Evolutionary conservation across 306 rosid species (phyloP), one percentile per base, ranked within the genome.

Genomic region (Myrica gale): DNA sequence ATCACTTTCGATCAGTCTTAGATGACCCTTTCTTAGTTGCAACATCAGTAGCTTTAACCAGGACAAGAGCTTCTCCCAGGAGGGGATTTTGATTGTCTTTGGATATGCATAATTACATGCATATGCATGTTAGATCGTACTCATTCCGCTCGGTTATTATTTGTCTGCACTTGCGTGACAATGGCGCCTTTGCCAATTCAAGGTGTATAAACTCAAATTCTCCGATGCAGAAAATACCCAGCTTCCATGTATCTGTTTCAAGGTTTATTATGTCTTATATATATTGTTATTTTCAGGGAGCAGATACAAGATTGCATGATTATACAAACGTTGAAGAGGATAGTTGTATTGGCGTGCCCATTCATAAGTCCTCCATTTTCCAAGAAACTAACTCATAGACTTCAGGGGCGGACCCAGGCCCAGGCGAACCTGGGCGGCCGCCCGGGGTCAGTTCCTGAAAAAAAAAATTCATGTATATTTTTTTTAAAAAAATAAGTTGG

Each of bases 291-390:
- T 82, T 88, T 74, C 96, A 95, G 97, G 87, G 93, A 89, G 61
- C 92, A 95, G 84, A 85, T 95, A 76, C 89, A 89, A 86, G 97
- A 91, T 80, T 94, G 86, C 81, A 79, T 94, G 80, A 90, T 94
- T 69, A 89, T 23, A 23, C 93, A 32, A 92, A 95, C 74, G 69
- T 79, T 68, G 93, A 92, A 84, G 92, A 80, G 65, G 93, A 92
- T 80, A 81, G 84, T 6, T 88, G 84, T 78, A 57, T 61, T 50
- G 37, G 57, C 39, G 61, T 51, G 26, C 21, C 58, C 50, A 58
- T 70, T 51, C n/a, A 5, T 54, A n/a, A 55, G 78, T 42, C 76
- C 71, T 76, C 8, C 10, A 63, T 63, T 17, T 63, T 63, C 37
- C 9, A 63, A 63, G 45, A 12, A 7, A 26, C 1, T 1, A 26